Base-by-base conservation (phyloP, 257 asterid species). In the Nicotiana attenuata region DNA sequence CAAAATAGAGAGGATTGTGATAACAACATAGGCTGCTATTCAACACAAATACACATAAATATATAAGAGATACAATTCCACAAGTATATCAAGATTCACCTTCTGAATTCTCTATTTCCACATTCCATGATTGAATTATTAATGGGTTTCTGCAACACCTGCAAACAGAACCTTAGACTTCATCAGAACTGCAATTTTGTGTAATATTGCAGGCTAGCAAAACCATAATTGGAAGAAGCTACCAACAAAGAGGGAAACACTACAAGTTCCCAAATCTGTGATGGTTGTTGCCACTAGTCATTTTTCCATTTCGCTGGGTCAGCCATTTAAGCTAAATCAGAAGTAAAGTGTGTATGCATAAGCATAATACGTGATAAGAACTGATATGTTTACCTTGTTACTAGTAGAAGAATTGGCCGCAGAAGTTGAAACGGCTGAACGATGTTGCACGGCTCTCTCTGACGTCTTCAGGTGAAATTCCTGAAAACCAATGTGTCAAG, bases 381-480 rank as follows among this genome's bases (percentile, higher is more conserved):
- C 78, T 22, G 15, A 73, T 75, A 26, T 1, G 41, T 16, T 28
- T 24, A 90, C 96, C 94, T 89, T 90, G 67, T 84, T 45, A 57
- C 80, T 66, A 76, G 66, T 57, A 56, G 84, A 78, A 78, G 77
- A 81, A 63, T 87, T 81, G 80, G 84, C 84, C 69, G 85, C 78
- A 41, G 89, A 80, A 83, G 87, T 80, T 77, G 87, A 71, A 87
- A 81, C 82, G 17, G 88, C 87, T 22, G 95, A 88, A 86, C 87
- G 80, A 83, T 93, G 94, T 68, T 90, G 94, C 81, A 75, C 82
- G 73, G 97, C 97, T 91, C 98, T 95, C 91, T 90, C 98, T 56
- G 91, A 89, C 5, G 97, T 95, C 89, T 90, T 93, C 87, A 95
- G 88, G 85, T 90, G 93, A 88, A 93, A 95, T 88, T 93, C 99